Conservation (phyloP, 2,329 filamentous ascomycete genomes). For the Botryotinia globosa region DNA sequence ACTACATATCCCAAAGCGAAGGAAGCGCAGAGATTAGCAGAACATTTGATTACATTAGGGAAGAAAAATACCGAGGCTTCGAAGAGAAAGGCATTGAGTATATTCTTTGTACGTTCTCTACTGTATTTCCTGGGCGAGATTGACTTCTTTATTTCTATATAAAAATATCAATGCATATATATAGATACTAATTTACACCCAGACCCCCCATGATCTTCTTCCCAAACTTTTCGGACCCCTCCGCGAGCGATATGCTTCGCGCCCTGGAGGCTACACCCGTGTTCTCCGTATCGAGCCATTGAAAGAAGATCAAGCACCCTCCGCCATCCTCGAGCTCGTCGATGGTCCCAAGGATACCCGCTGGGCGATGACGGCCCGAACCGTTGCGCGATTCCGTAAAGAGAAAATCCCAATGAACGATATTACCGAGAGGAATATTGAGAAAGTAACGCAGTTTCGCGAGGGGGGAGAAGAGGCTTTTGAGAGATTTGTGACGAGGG, state of each 20-base stretch:
- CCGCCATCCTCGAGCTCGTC: conserved; percentile 90
- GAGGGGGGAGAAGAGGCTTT: conserved; percentile 64
- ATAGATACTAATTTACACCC: conserved; percentile 24
- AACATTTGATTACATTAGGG: conserved; percentile 89
- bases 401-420: conserved; percentile 60
- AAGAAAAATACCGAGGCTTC: conserved; percentile 90
- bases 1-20: conserved; percentile 98
- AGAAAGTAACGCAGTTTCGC: conserved; percentile 78
- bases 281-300: conserved; percentile 88
- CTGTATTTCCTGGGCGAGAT: not conserved
- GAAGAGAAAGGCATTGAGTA: conserved; percentile 68
- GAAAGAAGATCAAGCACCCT: conserved; percentile 81
- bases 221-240: conserved; percentile 88
- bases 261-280: conserved; percentile 91
- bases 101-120: conserved; percentile 71
- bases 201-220: conserved; percentile 68
- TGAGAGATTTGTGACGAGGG: conserved; percentile 57
- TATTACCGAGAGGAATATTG: conserved; percentile 73
- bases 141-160: not conserved
- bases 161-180: not conserved
- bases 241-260: conserved; percentile 71
- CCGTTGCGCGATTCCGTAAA: conserved; percentile 63
- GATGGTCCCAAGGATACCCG: conserved; percentile 92
- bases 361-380: conserved; percentile 88
- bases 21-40: conserved; percentile 88